phyloP scores from a whole-genome alignment of 345 rosid genomes.

The Xanthoceras sorbifolium region DNA sequence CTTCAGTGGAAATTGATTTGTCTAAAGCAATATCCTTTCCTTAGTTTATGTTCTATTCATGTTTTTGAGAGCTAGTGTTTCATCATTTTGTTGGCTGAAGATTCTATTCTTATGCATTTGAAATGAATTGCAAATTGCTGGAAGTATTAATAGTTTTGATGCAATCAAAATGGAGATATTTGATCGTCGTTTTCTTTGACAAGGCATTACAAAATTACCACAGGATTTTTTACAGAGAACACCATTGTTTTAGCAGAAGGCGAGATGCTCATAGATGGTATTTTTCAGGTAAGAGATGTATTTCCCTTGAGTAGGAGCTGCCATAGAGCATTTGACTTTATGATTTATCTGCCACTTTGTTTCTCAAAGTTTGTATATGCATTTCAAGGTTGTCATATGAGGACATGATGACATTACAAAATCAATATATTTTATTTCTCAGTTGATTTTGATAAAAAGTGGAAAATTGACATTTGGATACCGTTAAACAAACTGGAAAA shows the following conservation, averaged over 20 bases:
- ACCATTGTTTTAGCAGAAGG: constrained; percentile 96
- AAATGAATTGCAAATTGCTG: not conserved
- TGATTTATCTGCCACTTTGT: not conserved
- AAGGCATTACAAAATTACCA: constrained; percentile 69
- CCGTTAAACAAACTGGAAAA: not conserved
- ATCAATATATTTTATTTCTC: not conserved
- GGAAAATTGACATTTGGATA: not conserved
- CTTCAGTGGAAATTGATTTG: constrained; percentile 87
- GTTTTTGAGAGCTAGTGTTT: not conserved
- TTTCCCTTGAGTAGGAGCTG: constrained; percentile 10
- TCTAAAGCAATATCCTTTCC: constrained; percentile 94
- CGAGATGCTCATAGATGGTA: constrained; percentile 71
- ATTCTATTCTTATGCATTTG: not conserved
- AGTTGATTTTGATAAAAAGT: not conserved
- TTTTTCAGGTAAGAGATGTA: constrained; percentile 66
- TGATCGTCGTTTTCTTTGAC: constrained; percentile 50
- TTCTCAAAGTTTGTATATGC: not conserved
- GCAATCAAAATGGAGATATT: not conserved
- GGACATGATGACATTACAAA: not conserved
- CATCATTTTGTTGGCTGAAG: not conserved
- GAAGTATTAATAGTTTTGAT: not conserved
- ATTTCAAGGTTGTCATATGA: not conserved
- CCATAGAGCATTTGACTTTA: constrained; percentile 7
- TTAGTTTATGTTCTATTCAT: not conserved
- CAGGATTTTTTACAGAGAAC: constrained; percentile 90